Base-by-base conservation (phyloP, 306 rosid genomes). In the Neltuma alba region DNA sequence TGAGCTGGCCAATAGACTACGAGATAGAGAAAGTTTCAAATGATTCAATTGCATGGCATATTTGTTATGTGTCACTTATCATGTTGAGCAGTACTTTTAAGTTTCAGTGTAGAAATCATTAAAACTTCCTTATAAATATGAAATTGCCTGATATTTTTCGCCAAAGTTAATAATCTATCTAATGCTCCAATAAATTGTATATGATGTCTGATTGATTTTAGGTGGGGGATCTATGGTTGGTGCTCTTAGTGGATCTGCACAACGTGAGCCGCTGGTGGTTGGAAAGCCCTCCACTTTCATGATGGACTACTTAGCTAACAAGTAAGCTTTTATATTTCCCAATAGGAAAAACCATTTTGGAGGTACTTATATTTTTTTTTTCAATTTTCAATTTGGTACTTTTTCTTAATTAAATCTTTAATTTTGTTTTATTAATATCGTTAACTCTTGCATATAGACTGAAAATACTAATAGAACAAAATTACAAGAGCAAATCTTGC, bases 181-280 rank as follows among this genome's bases (percentile, higher is more conserved):
- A 70, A 28, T 70, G 25, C 60, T 40, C 38, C 5, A 62, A 62
- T 40, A n/a, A 68, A 12, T 14, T 30, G 60, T 44, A n/a, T 67
- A 57, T 30, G 60, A 61, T 75, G 21, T 80, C 41, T 65, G 6
- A 27, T 78, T 82, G 75, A 74, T 82, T 83, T 85, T 89, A 95
- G 98, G 99, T 80, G 99, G 99, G 69, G 99, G 97, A 70, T 91
- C 99, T 13, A 93, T 95, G 99, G 97, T 93, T 76, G 98, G 96
- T 37, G 98, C 99, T 79, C 11, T 95, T 42, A 10, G 72, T 6
- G 99, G 97, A 79, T 95, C 98, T 60, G 91, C 98, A 71, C 99
- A 93, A 86, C 97, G 94, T 6, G 99, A 93, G 83, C 99, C 99
- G 13, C 65, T 91, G 75, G 99, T 95, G 30, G 98, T 93, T 67